A percentile compares a stretch with the other conserved stretches of the same genome.
Conservation (phyloP, 208 protist species). For the Leishmania turanica region DNA sequence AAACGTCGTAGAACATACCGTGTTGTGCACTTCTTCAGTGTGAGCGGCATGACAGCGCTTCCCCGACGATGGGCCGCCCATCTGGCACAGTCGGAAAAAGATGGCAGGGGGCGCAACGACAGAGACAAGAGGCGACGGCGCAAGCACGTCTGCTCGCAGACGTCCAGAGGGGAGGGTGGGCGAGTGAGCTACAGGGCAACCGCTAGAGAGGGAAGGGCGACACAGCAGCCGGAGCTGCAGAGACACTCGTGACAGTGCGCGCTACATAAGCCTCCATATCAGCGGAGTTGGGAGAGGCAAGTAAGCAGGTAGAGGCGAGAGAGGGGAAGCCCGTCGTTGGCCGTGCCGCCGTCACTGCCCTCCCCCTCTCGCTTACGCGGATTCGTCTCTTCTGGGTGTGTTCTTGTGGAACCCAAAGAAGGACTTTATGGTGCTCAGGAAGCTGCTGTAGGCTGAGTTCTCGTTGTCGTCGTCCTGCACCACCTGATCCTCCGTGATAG, state of each 20-base stretch:
- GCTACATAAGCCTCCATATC: not conserved
- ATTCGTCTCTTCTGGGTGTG: not conserved
- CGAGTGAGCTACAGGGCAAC: not conserved
- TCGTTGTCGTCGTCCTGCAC: conserved; percentile 86
- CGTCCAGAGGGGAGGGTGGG: too few relatives aligned
- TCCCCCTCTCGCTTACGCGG: not conserved
- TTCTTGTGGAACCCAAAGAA: conserved; percentile 49
- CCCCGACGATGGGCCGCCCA: not conserved
- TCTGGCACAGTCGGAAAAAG: not conserved
- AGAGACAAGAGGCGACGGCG: not conserved
- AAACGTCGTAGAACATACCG: not conserved
- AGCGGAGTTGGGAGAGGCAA: not conserved
- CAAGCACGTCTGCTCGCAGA: not conserved
- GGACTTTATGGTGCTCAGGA: conserved; percentile 60
- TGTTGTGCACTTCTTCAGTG: not conserved
- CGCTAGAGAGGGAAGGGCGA: not conserved
- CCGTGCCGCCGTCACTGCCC: not conserved
- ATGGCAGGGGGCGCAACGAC: too few relatives aligned
- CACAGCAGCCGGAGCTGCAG: not conserved
- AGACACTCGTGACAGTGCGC: not conserved
- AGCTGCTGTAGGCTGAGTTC: conserved; percentile 32
- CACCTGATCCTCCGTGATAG: conserved; percentile 80
- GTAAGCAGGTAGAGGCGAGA: not conserved
- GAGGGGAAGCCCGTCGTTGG: not conserved
- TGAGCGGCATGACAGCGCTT: not conserved